Evolutionary conservation across 2,329 filamentous ascomycete species (phyloP).

Genomic region (Juglanconis sp.): DNA sequence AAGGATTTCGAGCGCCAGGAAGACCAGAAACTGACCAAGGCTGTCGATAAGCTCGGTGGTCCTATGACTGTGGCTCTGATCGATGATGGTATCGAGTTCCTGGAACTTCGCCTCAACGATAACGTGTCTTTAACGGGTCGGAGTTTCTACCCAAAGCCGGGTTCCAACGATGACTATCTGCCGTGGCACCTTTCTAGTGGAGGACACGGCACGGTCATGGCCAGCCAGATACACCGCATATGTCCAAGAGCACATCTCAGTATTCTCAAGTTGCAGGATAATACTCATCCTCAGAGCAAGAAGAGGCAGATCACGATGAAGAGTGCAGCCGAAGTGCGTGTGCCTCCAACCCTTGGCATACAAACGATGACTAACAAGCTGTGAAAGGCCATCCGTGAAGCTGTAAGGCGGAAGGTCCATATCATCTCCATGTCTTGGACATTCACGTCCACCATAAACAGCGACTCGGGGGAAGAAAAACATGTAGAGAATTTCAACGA

Average conservation of each 20-base stretch:
- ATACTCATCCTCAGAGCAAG: conserved; percentile 21
- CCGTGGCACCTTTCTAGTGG: neutral
- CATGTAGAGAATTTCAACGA: conserved; percentile 23
- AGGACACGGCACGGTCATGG: conserved; percentile 1
- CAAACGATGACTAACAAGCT: neutral
- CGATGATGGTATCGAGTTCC: neutral
- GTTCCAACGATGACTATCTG: no score
- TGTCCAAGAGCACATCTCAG: neutral
- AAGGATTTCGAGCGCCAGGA: conserved; percentile 26
- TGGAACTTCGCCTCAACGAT: neutral
- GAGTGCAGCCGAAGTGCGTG: conserved; percentile 27
- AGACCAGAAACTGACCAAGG: conserved; percentile 30
- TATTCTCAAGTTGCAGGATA: conserved; percentile 15
- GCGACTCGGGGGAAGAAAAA: conserved; percentile 12
- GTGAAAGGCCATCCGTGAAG: conserved; percentile 29
- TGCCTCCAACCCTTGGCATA: neutral
- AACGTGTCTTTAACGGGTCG: neutral
- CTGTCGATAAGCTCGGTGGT: neutral
- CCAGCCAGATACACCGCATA: neutral
- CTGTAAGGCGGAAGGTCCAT: conserved; percentile 27
- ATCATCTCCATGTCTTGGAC: conserved; percentile 39
- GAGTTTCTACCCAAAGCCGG: neutral
- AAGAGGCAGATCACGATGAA: conserved; percentile 21
- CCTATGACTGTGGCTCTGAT: neutral
- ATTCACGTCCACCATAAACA: conserved; percentile 20